Base-by-base conservation (phyloP, 495 filamentous ascomycete species). In the Penicillium turbatum region DNA sequence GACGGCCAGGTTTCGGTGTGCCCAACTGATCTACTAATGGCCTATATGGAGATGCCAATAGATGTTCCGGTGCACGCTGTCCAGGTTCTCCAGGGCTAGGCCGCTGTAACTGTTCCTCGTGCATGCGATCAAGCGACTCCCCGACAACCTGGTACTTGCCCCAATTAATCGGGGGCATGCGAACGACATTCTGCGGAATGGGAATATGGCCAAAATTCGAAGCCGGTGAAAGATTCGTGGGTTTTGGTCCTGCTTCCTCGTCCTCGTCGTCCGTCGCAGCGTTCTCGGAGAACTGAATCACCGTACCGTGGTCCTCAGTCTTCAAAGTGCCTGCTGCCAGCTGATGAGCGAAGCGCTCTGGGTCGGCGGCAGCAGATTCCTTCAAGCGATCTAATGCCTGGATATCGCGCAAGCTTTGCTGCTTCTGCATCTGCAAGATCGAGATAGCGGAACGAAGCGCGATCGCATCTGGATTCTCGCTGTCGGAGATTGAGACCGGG, bases 121-220 rank as follows among this genome's bases (percentile, higher is more conserved):
- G 91, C 58, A 95, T 75, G 67, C 85, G 86, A 65, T 95, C 89
- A 39, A 96, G 71, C 10, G 86, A 77, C 51, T 87, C 85, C 24
- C 90, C 90, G 1, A 90, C 83, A 15, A 95, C 76, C 53, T 86
- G 86, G 65, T 96, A 96, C 64, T 95, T 89, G 6, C 82, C 81
- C 91, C 91, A 96, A 72, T 95, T 95, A 53, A 96, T 81, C 2
- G 88, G 85, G 21, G 91, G 91, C 73, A 83, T 87, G 31, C 90
- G 85, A 8, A 93, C 82, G 2, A 96, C 73, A 58, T 84, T 90
- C 71, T 96, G 91, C n/a, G 87, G 82, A 16, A 75, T 77, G 0
- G 91, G 90, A 1, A 96, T 79, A 17, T 69, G 74, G 15, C 73
- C 75, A 29, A 83, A 74, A 3, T 56, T 60, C n/a, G 68, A 68